Percentiles rank a stretch among this genome's conserved stretches.
Conservation (phyloP, 768 basidiomycete genomes). For the Mycena albidolilacea region DNA sequence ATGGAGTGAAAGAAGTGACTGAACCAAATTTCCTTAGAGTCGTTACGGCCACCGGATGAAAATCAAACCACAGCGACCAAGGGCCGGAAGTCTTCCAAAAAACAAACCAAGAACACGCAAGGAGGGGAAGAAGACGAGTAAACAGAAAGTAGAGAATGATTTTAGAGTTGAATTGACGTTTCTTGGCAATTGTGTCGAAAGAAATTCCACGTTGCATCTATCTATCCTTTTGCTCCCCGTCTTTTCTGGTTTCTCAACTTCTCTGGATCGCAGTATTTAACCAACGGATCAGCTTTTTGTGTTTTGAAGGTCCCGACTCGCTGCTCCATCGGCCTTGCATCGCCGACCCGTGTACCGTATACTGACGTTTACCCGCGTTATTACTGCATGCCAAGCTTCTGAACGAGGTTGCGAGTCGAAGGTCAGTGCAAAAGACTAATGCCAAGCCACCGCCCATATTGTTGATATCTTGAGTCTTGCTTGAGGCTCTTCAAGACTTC, state of each 20-base stretch:
- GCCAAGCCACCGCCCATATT: background rate
- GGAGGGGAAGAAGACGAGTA: slow-evolving; percentile 27
- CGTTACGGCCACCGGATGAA: slow-evolving; percentile 59
- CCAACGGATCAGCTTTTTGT: background rate
- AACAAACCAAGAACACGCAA: slow-evolving; percentile 40
- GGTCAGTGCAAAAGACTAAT: no score
- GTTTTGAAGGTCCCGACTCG: no score
- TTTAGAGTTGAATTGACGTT: no score
- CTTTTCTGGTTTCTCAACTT: background rate
- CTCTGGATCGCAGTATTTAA: background rate
- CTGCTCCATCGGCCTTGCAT: no score
- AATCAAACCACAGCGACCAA: slow-evolving; percentile 61
- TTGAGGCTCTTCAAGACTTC: no score
- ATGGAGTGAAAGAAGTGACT: background rate
- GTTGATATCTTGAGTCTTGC: no score
- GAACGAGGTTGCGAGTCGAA: no score
- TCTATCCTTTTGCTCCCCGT: no score
- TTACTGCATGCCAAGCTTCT: background rate
- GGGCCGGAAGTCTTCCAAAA: slow-evolving; percentile 61
- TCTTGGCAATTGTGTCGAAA: no score
- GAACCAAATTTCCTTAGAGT: slow-evolving; percentile 46
- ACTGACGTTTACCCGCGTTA: no score
- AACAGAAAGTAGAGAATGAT: background rate
- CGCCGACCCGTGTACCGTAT: no score
- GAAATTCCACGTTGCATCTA: no score